Base-by-base conservation (phyloP, 2,329 filamentous ascomycete genomes). In the Colletotrichum paranaense region DNA sequence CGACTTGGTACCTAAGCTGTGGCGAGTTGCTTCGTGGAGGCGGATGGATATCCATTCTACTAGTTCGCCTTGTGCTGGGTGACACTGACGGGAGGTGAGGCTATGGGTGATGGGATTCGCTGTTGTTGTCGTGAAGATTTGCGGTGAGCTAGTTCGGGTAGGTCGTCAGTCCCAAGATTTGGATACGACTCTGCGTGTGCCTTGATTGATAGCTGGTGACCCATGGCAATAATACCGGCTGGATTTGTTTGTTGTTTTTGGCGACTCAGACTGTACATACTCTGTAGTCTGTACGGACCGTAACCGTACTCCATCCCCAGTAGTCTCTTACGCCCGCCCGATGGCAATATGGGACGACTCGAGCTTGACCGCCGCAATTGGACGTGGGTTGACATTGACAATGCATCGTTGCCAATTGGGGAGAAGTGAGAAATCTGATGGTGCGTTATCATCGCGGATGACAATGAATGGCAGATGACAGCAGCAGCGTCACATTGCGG, bases 61-160 rank as follows among this genome's bases (percentile, higher is more conserved):
- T 49, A 49, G 19, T 12, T 32, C 42, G 59, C 42, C 42, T 62
- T 30, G 16, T 52, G 38, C 46, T 62, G 59, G 35, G 28, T 49
- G 42, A 32, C 59, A 62, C 28, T 49, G 59, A 52, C 42, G 46
- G 42, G 52, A 19, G 38, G 26, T 53, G n/a, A 56, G 46, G 32
- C 62, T 46, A 46, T 32, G 42, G 58, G 28, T 22, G 19, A 24
- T 38, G 24, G 49, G 46, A 11, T 28, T 22, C 19, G 19, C 57
- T 14, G 24, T 62, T 19, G 24, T 26, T 5, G 49, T 38, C 11
- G 30, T 56, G 5, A 67, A 57, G 63, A 72, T 68, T 53, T 65
- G 58, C 65, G 69, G 65, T 72, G 65, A 72, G 57, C 62, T 55
- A 59, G 46, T 46, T 5, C 32, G 30, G n/a, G 35, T 59, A 30